Conservation (phyloP, 257 asterid species). For the Osmanthus fragrans region DNA sequence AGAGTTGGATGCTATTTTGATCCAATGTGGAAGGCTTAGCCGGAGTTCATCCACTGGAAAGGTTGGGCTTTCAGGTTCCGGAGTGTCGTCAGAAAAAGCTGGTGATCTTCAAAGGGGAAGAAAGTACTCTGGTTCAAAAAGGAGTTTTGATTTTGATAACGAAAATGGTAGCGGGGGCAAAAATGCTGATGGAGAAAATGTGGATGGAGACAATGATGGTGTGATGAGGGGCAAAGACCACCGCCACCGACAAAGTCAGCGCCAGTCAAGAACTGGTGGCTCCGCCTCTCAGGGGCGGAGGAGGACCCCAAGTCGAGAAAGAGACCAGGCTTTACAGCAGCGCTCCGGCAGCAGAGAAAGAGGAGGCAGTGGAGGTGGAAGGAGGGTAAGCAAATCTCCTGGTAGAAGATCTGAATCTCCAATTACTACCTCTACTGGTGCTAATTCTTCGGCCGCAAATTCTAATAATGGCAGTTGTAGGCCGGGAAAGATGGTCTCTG, state of each 20-base stretch:
- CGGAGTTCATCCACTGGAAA: conserved; percentile 86
- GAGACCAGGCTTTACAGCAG: conserved; percentile 51
- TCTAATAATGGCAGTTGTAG: conserved; percentile 27
- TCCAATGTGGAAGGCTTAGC: conserved; percentile 95
- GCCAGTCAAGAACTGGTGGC: conserved; percentile 36
- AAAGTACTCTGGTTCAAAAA: conserved; percentile 87
- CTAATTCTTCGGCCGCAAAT: conserved; percentile 27
- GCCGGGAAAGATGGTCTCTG: conserved; percentile 95
- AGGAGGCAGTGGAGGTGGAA: conserved; percentile 45
- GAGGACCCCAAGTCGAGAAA: conserved; percentile 93
- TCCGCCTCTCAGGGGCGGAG: conserved; percentile 47
- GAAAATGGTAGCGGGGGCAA: conserved; percentile 42
- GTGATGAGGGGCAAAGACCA: conserved; percentile 55
- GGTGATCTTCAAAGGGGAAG: conserved; percentile 24
- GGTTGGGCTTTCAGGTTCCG: conserved; percentile 25
- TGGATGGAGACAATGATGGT: conserved; percentile 37
- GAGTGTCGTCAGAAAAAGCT: conserved; percentile 33
- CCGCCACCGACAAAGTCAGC: conserved; percentile 65
- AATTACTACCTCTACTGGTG: conserved; percentile 26
- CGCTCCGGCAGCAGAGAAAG: conserved; percentile 78
- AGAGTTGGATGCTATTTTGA: conserved; percentile 90
- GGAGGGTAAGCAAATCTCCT: conserved; percentile 96
- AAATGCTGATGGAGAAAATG: conserved; percentile 8
- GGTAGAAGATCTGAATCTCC: conserved; percentile 96
- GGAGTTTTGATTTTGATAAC: conserved; percentile 87